These are phyloP conservation scores for Venturia carpophila DNA, from an alignment of 2,329 filamentous ascomycete genomes.

Conservation along the genomic window DNA sequence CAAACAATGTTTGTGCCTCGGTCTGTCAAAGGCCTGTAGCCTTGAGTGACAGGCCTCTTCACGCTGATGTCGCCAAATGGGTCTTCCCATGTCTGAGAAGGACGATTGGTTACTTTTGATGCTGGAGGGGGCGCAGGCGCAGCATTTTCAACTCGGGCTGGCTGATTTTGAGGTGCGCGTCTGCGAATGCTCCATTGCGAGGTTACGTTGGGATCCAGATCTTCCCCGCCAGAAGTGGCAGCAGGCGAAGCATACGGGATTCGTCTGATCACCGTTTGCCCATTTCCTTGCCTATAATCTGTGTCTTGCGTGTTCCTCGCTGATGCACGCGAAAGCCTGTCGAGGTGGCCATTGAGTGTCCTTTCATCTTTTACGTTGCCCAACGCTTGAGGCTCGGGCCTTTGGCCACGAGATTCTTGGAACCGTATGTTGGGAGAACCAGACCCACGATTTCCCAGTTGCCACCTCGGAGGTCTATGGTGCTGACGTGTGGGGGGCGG, in stretches of 20 bases:
- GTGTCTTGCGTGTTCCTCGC: not conserved
- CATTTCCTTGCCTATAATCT: not conserved
- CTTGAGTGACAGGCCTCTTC: not conserved
- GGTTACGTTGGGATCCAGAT: not conserved
- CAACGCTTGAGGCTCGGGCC: not conserved
- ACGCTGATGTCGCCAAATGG: constrained; percentile 1
- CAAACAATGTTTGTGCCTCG: not conserved
- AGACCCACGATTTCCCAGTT: not conserved
- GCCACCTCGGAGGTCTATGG: not conserved
- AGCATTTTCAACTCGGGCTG: not conserved
- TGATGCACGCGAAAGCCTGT: not conserved
- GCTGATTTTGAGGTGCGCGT: constrained; percentile 4
- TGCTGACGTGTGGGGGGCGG: not conserved
- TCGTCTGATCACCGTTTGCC: not conserved
- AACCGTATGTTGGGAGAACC: not conserved
- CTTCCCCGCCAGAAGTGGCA: not conserved
- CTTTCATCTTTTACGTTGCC: constrained; percentile 6
- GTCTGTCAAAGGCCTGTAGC: constrained; percentile 3
- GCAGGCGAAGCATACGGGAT: not conserved
- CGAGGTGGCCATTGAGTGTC: constrained; percentile 3
- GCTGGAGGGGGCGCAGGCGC: not conserved
- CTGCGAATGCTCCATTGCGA: not conserved
- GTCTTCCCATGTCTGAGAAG: not conserved
- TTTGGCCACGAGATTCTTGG: not conserved
- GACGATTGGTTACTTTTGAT: not conserved